A percentile compares a stretch with the other conserved stretches of the same genome.
Evolutionary conservation across 1,284 basidiomycete species (phyloP).

Genomic region (Malassezia furfur): DNA sequence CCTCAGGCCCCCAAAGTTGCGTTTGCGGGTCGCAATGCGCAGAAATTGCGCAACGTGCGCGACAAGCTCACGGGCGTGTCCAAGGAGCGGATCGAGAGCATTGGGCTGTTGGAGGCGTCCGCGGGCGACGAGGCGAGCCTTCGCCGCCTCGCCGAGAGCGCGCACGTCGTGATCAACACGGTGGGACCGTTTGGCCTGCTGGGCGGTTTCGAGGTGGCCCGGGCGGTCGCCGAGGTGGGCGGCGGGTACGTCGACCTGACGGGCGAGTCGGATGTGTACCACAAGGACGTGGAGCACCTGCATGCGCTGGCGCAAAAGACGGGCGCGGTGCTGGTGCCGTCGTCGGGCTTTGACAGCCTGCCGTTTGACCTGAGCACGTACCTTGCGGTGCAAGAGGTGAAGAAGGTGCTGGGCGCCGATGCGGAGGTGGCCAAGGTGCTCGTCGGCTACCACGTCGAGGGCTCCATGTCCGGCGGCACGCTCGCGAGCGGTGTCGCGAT

Average conservation of each 20-base stretch:
- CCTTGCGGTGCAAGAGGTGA: slow-evolving; percentile 54
- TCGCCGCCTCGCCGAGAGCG: slow-evolving; percentile 19
- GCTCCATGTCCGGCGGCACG: slow-evolving; percentile 63
- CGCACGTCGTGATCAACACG: slow-evolving; percentile 29
- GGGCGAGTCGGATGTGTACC: slow-evolving; percentile 53
- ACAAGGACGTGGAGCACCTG: slow-evolving; percentile 55
- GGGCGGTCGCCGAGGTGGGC: slow-evolving; percentile 54
- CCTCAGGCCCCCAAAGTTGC: slow-evolving; percentile 25
- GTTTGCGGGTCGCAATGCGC: slow-evolving; percentile 31
- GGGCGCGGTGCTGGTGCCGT: slow-evolving; percentile 60
- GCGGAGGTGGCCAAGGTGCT: slow-evolving; percentile 20
- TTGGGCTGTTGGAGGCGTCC: slow-evolving; percentile 26
- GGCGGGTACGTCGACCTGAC: slow-evolving; percentile 60
- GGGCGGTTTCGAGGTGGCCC: slow-evolving; percentile 41
- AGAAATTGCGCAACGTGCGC: slow-evolving; percentile 23
- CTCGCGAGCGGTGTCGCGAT: slow-evolving; percentile 55
- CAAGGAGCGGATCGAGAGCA: slow-evolving; percentile 16
- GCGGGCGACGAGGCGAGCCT: slow-evolving; percentile 22
- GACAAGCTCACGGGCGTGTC: slow-evolving; percentile 15
- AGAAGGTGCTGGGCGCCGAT: slow-evolving; percentile 49
- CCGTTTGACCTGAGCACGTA: slow-evolving; percentile 57
- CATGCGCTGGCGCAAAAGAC: slow-evolving; percentile 62
- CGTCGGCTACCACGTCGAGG: slow-evolving; percentile 52
- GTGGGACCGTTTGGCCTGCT: slow-evolving; percentile 32
- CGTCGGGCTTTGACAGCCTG: slow-evolving; percentile 61